A percentile compares a stretch with the other conserved stretches of the same genome.
phyloP scores from a whole-genome alignment of 2,329 filamentous ascomycete genomes.

The Phialophora expanda region DNA sequence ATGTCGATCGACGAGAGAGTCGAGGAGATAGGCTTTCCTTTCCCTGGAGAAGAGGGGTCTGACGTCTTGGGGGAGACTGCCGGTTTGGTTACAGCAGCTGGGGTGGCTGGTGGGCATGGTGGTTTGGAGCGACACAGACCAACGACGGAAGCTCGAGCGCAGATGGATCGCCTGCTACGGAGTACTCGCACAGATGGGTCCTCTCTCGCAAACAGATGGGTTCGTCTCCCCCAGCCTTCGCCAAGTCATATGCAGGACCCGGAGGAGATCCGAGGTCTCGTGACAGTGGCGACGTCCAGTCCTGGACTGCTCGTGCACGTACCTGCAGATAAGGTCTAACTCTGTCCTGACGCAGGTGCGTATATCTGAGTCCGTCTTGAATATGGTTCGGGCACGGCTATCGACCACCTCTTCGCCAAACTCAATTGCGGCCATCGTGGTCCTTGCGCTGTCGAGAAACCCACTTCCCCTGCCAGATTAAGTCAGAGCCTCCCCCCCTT shows the following conservation, averaged over 20 bases:
- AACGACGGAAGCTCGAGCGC: neutral
- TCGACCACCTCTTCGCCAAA: neutral
- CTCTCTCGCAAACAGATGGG: too few species aligned
- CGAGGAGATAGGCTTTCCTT: constrained; percentile 1
- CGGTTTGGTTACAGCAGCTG: neutral
- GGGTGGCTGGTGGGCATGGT: neutral
- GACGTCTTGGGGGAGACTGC: neutral
- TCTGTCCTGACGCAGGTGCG: neutral
- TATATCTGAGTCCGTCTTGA: neutral
- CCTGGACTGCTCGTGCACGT: neutral
- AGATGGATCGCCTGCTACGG: neutral
- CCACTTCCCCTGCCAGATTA: constrained; percentile 6
- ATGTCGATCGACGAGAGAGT: neutral
- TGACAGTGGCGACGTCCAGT: neutral
- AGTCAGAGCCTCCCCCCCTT: neutral
- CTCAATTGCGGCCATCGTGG: neutral
- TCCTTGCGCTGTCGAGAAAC: neutral
- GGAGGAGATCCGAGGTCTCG: neutral
- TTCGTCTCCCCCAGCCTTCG: neutral
- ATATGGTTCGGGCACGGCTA: neutral
- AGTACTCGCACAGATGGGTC: too few species aligned
- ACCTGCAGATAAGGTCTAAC: neutral
- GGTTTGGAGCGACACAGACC: neutral
- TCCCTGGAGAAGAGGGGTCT: constrained; percentile 1
- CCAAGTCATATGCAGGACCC: neutral